Base-by-base conservation (phyloP, 768 basidiomycete species). In the Trametes cinnabarina region DNA sequence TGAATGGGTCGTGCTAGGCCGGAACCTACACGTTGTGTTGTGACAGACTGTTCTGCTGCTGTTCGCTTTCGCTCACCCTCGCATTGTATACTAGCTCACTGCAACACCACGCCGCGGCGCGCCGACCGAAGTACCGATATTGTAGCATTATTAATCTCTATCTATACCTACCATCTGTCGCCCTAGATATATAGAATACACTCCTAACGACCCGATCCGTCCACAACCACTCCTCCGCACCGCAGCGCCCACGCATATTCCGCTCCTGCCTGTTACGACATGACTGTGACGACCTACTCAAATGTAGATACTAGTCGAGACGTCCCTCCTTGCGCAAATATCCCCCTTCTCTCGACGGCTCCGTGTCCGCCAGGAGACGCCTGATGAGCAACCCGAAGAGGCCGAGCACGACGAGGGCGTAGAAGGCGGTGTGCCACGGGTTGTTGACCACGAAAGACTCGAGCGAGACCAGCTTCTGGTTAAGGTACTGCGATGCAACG, bases 401-500 rank as follows among this genome's bases (percentile, higher is more conserved):
- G 1, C 62, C 56, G 37, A 69, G 42, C 5, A 44, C 63, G 19
- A 56, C 19, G 9, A 65, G 30, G 4, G 67, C 65, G 46, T 71
- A 66, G 19, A 64, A 55, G 3, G 63, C 58, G 4, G 65, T 65
- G 12, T 63, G 57, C 66, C 68, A 68, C 22, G 68, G 69, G 41
- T 73, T 66, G 3, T 57, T 39, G 10, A 53, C 51, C 34, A 72
- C 66, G 55, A 65, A 65, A 25, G 22, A 44, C 56, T 72, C 73
- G 14, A 69, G 10, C 14, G 62, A 43, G 26, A 65, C 37, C 19
- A 74, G 52, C 51, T 66, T 67, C 30, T 62, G 47, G 58, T 73
- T 73, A 25, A 74, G 55, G 46, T 67, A 73, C 73, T 74, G 56
- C n/a, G 52, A 9, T 15, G 6, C 7, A 28, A 39, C 54, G 30